These are phyloP conservation scores for Plasmodium blacklocki DNA, from an alignment of 169 alveolate genomes.

Conservation along the genomic window DNA sequence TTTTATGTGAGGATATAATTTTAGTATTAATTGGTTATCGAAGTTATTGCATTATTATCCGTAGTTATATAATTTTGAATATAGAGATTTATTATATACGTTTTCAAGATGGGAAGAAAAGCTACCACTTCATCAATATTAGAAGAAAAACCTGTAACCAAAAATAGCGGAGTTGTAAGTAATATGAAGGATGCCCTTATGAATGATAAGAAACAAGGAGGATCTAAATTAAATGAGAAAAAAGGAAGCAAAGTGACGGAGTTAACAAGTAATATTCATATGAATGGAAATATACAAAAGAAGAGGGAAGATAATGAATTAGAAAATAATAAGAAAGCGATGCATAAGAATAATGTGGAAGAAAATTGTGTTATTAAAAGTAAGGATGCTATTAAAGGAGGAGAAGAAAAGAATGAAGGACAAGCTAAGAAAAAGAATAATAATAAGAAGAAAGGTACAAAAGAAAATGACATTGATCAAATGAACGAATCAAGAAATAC, in stretches of 20 bases:
- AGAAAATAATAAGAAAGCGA: slow-evolving; percentile 24
- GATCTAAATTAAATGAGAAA: slow-evolving; percentile 16
- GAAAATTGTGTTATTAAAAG: slow-evolving; percentile 8
- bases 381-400: background rate
- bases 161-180: background rate
- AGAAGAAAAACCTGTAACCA: slow-evolving; percentile 11
- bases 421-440: background rate
- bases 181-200: slow-evolving; percentile 7
- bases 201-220: slow-evolving; percentile 28
- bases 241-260: background rate
- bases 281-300: slow-evolving; percentile 30
- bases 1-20: background rate
- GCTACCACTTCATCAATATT: slow-evolving; percentile 28
- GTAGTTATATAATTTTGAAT: background rate
- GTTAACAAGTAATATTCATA: slow-evolving; percentile 17
- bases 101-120: slow-evolving; percentile 48
- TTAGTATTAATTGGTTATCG: background rate
- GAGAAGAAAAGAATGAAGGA: background rate
- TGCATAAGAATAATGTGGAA: slow-evolving; percentile 1
- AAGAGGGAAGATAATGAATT: slow-evolving; percentile 13
- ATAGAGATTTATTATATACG: background rate
- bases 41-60: background rate
- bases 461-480: background rate
- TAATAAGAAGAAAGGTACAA: background rate
- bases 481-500: background rate